phyloP scores from a whole-genome alignment of 306 rosid genomes.

The Alnus rubra region DNA sequence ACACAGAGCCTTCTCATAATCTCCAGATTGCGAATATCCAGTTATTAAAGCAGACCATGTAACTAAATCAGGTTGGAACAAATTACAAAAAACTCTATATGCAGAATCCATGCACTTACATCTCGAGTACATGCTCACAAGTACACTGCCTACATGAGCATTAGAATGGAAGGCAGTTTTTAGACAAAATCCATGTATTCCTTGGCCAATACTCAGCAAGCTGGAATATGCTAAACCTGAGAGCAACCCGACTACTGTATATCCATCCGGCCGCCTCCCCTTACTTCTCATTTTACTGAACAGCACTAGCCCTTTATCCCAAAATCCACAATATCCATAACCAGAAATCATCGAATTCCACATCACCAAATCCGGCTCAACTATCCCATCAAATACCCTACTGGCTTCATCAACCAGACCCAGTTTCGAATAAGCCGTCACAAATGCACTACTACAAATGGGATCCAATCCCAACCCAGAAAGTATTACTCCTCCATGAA shows the following conservation, averaged over 20 bases:
- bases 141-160: slow-evolving; percentile 64
- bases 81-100: slow-evolving; percentile 53
- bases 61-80: slow-evolving; percentile 72
- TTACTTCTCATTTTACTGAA: slow-evolving; percentile 56
- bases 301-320: slow-evolving; percentile 55
- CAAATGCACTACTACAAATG: slow-evolving; percentile 54
- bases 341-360: slow-evolving; percentile 85
- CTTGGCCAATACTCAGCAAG: slow-evolving; percentile 56
- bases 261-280: slow-evolving; percentile 68
- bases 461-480: slow-evolving; percentile 45
- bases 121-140: slow-evolving; percentile 83
- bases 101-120: slow-evolving; percentile 67
- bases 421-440: slow-evolving; percentile 66
- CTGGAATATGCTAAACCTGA: slow-evolving; percentile 51
- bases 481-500: slow-evolving; percentile 34
- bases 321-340: slow-evolving; percentile 54
- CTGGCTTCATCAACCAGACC: slow-evolving; percentile 62
- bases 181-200: slow-evolving; percentile 62
- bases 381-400: slow-evolving; percentile 59
- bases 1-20: slow-evolving; percentile 45
- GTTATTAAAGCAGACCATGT: slow-evolving; percentile 83
- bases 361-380: slow-evolving; percentile 67
- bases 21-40: slow-evolving; percentile 73
- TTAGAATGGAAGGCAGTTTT: slow-evolving; percentile 59
- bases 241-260: slow-evolving; percentile 72